phyloP scores from a whole-genome alignment of 441 rosid genomes.

The Populus hybrid region DNA sequence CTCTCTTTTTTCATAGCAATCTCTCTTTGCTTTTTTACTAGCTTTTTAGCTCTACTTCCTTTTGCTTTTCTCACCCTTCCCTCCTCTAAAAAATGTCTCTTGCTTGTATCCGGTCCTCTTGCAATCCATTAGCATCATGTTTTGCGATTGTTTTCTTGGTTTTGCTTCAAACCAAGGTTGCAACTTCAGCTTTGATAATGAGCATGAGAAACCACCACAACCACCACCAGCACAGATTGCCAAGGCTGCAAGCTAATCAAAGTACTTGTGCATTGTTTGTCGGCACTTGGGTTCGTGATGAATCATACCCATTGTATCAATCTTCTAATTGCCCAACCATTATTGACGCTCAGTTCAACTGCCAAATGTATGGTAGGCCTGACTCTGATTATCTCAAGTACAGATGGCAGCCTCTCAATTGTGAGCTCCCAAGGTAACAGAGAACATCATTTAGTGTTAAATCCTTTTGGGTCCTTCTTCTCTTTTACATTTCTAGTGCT shows the following conservation, averaged over 20 bases:
- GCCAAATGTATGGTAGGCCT: constrained; percentile 79
- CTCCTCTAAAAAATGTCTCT: constrained; percentile 21
- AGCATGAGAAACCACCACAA: constrained; percentile 41
- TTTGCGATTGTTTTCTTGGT: constrained; percentile 32
- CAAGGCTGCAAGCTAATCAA: constrained; percentile 44
- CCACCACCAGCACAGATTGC: constrained; percentile 39
- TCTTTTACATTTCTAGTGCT: not conserved
- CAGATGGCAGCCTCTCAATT: constrained; percentile 83
- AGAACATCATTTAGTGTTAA: not conserved
- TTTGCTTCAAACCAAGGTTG: constrained; percentile 34
- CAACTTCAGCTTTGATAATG: constrained; percentile 46
- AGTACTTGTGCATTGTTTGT: constrained; percentile 56
- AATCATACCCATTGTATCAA: constrained; percentile 65
- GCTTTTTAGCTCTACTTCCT: not conserved
- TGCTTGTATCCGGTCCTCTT: constrained; percentile 4
- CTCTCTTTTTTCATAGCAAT: constrained; percentile 13
- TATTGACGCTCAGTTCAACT: constrained; percentile 73
- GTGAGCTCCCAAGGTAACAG: constrained; percentile 76
- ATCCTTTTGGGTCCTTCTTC: not conserved
- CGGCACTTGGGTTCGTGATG: constrained; percentile 83
- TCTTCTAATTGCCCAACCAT: constrained; percentile 50
- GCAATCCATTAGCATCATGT: constrained; percentile 23
- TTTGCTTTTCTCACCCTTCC: not conserved
- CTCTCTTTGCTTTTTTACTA: too few relatives aligned
- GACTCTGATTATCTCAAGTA: constrained; percentile 84